Percentiles rank a stretch among this genome's conserved stretches.
phyloP scores from a whole-genome alignment of 2,329 filamentous ascomycete genomes.

The Penicillium sp. region DNA sequence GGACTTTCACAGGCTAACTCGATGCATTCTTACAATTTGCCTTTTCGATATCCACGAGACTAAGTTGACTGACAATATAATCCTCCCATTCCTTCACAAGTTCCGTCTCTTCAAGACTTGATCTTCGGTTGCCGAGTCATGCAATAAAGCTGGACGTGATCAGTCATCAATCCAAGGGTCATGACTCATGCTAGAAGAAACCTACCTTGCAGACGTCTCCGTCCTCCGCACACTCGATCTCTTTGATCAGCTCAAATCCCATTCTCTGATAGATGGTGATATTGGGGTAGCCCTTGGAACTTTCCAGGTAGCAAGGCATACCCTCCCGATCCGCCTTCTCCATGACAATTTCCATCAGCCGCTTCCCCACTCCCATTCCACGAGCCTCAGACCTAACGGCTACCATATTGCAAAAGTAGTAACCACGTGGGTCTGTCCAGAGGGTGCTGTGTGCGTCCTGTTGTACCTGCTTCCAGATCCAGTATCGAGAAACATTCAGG shows the following conservation, averaged over 20 bases:
- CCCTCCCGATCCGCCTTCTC: conserved; percentile 65
- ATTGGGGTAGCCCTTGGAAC: conserved; percentile 67
- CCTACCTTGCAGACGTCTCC: conserved; percentile 57
- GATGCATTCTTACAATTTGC: not conserved
- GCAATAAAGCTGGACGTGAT: conserved; percentile 27
- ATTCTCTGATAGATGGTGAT: conserved; percentile 70
- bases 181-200: not conserved
- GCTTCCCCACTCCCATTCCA: conserved; percentile 66
- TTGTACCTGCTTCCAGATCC: conserved; percentile 71
- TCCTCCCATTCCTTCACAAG: not conserved
- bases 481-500: conserved; percentile 66
- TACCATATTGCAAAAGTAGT: conserved; percentile 77
- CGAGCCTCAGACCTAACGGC: conserved; percentile 67
- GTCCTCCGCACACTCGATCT: conserved; percentile 68
- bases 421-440: conserved; percentile 67
- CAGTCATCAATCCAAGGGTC: not conserved
- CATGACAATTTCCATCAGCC: conserved; percentile 65
- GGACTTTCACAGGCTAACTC: too few relatives aligned
- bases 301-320: conserved; percentile 70
- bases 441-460: conserved; percentile 61
- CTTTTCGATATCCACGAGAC: not conserved
- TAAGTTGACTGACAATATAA: not conserved
- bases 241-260: conserved; percentile 66
- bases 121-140: conserved; percentile 24
- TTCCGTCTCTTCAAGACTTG: conserved; percentile 9